Percentiles rank a stretch among this genome's conserved stretches.
phyloP scores from a whole-genome alignment of 1,284 basidiomycete genomes.

The Cutaneotrichosporon cyanovorans region DNA sequence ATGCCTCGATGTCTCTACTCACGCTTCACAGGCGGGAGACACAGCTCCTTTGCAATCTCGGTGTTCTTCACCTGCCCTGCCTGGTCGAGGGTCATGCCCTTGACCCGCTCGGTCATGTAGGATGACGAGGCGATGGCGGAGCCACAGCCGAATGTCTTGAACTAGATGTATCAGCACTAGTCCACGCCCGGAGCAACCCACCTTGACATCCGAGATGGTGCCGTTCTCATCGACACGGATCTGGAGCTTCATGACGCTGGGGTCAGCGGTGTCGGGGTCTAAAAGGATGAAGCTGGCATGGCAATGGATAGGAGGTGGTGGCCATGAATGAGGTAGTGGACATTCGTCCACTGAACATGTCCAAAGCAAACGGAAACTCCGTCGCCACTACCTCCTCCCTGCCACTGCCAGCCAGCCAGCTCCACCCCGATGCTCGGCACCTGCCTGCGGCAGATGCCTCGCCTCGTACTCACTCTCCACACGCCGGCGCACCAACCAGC shows the following conservation, averaged over 20 bases:
- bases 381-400: no score
- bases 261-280: conserved; percentile 22
- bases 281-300: no score
- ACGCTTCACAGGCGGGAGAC: conserved; percentile 93
- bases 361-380: no score
- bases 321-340: no score
- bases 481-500: conserved; percentile 76
- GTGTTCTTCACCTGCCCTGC: conserved; percentile 98
- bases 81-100: conserved; percentile 86
- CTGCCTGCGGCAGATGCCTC: no score
- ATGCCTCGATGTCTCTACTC: no score
- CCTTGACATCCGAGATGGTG: conserved; percentile 96
- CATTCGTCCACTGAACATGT: no score
- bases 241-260: conserved; percentile 98
- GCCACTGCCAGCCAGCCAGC: no score
- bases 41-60: conserved; percentile 95
- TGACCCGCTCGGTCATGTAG: conserved; percentile 97
- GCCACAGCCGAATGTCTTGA: conserved; percentile 87
- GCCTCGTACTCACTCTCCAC: conserved; percentile 43
- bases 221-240: conserved; percentile 88
- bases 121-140: conserved; percentile 95
- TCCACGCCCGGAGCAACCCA: no score
- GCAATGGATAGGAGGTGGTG: no score
- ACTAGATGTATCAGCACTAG: no score
- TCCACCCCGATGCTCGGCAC: no score